Percentiles rank a stretch among this genome's conserved stretches.
These are phyloP conservation scores for Hyaloscypha bicolor DNA, from an alignment of 495 filamentous ascomycete genomes.

Conservation along the genomic window DNA sequence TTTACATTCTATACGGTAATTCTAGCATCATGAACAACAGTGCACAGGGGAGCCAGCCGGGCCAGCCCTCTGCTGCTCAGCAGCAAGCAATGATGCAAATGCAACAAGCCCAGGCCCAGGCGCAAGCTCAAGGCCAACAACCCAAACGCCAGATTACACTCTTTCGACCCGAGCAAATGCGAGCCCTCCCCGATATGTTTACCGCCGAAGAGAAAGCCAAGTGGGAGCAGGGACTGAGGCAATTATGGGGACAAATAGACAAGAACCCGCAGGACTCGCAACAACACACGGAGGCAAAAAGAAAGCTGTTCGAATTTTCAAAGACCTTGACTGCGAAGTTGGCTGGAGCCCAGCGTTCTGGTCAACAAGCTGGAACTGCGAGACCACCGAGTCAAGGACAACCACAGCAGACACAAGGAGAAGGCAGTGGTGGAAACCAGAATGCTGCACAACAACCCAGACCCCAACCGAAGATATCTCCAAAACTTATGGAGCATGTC, in stretches of 20 bases:
- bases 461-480: slow-evolving; percentile 20
- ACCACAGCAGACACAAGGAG: slow-evolving; percentile 23
- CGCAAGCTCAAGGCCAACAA: slow-evolving; percentile 11
- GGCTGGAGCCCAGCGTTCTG: slow-evolving; percentile 35
- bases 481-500: slow-evolving; percentile 35
- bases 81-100: slow-evolving; percentile 12
- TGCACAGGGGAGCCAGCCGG: slow-evolving; percentile 36
- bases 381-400: slow-evolving; percentile 24
- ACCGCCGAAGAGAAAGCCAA: slow-evolving; percentile 63
- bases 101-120: neutral
- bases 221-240: slow-evolving; percentile 64
- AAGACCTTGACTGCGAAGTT: slow-evolving; percentile 63
- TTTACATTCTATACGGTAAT: neutral
- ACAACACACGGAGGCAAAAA: slow-evolving; percentile 64
- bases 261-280: slow-evolving; percentile 52
- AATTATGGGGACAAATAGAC: slow-evolving; percentile 63
- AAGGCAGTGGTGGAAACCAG: slow-evolving; percentile 6
- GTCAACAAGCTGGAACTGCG: slow-evolving; percentile 16
- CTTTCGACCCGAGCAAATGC: slow-evolving; percentile 51
- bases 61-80: slow-evolving; percentile 25
- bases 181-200: slow-evolving; percentile 41
- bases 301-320: slow-evolving; percentile 66
- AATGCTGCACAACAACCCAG: slow-evolving; percentile 18
- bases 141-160: slow-evolving; percentile 25
- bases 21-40: slow-evolving; percentile 28